A percentile compares a stretch with the other conserved stretches of the same genome.
Evolutionary conservation across 2,329 filamentous ascomycete species (phyloP).

Genomic region (Diplodia scrobiculata): DNA sequence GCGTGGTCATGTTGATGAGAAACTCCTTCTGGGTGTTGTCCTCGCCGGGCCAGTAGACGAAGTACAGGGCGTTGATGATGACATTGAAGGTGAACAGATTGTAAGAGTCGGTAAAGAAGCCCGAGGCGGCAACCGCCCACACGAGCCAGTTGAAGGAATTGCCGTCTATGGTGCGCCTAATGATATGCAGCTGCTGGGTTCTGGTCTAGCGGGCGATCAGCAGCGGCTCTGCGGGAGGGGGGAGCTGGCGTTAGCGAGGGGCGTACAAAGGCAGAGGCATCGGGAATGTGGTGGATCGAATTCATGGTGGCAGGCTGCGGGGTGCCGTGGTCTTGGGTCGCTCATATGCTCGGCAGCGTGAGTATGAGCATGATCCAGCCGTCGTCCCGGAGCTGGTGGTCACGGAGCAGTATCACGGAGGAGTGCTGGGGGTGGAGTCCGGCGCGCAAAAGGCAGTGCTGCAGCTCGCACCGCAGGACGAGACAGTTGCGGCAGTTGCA

Average conservation of each 20-base stretch:
- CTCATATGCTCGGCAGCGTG: not conserved
- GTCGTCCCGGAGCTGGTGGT: not conserved
- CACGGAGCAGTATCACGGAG: not conserved
- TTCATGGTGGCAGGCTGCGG: not conserved
- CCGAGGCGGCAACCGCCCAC: slow-evolving; percentile 15
- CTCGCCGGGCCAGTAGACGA: slow-evolving; percentile 44
- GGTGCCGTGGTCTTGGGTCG: no score
- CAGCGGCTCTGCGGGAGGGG: slow-evolving; percentile 19
- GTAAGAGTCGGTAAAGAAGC: slow-evolving; percentile 43
- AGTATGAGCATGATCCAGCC: not conserved
- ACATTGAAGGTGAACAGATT: slow-evolving; percentile 47
- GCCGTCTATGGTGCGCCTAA: slow-evolving; percentile 19
- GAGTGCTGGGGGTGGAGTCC: not conserved
- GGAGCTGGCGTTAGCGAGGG: not conserved
- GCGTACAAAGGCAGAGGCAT: slow-evolving; percentile 11
- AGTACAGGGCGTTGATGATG: slow-evolving; percentile 46
- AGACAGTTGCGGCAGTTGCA: not conserved
- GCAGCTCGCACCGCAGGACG: not conserved
- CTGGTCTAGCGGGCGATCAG: slow-evolving; percentile 16
- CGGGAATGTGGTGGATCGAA: slow-evolving; percentile 14
- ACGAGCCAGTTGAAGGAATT: slow-evolving; percentile 23
- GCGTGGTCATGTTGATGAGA: slow-evolving; percentile 45
- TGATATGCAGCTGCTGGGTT: slow-evolving; percentile 20
- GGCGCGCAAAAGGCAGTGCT: not conserved
- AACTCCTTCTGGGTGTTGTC: slow-evolving; percentile 35